Percentiles rank a stretch among this genome's conserved stretches.
Conservation (phyloP, 2,329 filamentous ascomycete species). For the Ramularia endophylla region DNA sequence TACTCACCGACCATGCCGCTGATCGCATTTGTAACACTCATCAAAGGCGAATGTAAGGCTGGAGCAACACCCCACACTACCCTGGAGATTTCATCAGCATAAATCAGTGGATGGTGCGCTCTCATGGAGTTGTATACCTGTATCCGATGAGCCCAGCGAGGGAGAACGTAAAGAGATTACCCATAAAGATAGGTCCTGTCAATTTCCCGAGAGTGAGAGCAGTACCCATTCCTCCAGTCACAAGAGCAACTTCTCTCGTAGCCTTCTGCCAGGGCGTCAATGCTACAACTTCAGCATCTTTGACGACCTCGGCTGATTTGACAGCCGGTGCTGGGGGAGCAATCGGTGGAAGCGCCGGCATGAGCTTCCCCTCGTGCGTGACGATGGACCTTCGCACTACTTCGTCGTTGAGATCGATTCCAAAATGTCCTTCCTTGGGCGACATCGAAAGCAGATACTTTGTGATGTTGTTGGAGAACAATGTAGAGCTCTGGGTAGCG, state of each 20-base stretch:
- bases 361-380: conserved; percentile 67
- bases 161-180: conserved; percentile 77
- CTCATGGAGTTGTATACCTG: too few species aligned
- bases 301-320: conserved; percentile 45
- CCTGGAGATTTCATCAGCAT: too few species aligned
- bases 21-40: conserved; percentile 92
- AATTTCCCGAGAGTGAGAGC: conserved; percentile 72
- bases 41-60: conserved; percentile 78
- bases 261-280: conserved; percentile 79
- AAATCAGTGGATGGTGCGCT: too few species aligned
- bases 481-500: conserved; percentile 79
- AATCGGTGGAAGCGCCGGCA: conserved; percentile 69
- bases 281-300: conserved; percentile 55
- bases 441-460: conserved; percentile 80
- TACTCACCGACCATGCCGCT: conserved; percentile 80
- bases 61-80: conserved; percentile 83
- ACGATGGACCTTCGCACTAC: conserved; percentile 82
- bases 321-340: conserved; percentile 50
- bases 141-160: conserved; percentile 72
- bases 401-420: conserved; percentile 74
- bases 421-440: conserved; percentile 71
- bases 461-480: conserved; percentile 92
- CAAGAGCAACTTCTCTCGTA: conserved; percentile 65
- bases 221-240: conserved; percentile 73
- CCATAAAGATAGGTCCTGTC: conserved; percentile 80